These are phyloP conservation scores for Ulota crispa DNA, from an alignment of 225 moss, liverwort and hornwort genomes.

Conservation along the genomic window DNA sequence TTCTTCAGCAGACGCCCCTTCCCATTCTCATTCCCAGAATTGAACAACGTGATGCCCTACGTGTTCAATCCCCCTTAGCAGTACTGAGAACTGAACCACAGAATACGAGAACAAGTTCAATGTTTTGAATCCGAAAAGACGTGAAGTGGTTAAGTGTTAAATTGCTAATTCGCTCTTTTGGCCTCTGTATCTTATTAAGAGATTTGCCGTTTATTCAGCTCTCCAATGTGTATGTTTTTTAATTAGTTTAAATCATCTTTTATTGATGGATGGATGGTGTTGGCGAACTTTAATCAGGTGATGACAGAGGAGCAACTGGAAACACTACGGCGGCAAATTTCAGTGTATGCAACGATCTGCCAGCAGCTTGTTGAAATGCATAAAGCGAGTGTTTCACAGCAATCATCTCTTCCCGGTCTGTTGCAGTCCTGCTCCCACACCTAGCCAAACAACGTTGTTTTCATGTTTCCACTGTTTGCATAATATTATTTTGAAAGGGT, in stretches of 20 bases:
- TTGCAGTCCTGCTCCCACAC: slow-evolving; percentile 15
- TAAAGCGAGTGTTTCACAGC: slow-evolving; percentile 84
- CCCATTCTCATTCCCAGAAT: neutral
- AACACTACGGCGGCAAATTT: slow-evolving; percentile 87
- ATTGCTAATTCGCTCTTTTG: neutral
- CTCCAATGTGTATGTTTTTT: neutral
- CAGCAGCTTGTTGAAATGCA: slow-evolving; percentile 99
- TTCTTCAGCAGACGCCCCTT: neutral
- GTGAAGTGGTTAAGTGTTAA: neutral
- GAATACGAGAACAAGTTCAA: neutral
- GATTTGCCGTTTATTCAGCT: neutral
- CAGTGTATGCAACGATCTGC: slow-evolving; percentile 96
- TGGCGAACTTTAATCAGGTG: slow-evolving; percentile 50
- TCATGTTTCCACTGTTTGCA: neutral
- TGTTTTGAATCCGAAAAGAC: neutral
- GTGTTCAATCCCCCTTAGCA: neutral
- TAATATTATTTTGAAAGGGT: neutral
- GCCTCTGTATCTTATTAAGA: neutral
- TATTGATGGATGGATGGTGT: neutral
- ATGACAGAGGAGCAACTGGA: slow-evolving; percentile 99
- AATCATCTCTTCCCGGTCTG: slow-evolving; percentile 78
- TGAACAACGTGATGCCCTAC: neutral
- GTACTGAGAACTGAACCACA: neutral
- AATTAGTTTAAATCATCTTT: neutral
- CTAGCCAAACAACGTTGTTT: neutral